Evolutionary conservation across 768 basidiomycete genomes (phyloP), one percentile per base, ranked within the genome.

Genomic region (Termitomyces eurrhizus): DNA sequence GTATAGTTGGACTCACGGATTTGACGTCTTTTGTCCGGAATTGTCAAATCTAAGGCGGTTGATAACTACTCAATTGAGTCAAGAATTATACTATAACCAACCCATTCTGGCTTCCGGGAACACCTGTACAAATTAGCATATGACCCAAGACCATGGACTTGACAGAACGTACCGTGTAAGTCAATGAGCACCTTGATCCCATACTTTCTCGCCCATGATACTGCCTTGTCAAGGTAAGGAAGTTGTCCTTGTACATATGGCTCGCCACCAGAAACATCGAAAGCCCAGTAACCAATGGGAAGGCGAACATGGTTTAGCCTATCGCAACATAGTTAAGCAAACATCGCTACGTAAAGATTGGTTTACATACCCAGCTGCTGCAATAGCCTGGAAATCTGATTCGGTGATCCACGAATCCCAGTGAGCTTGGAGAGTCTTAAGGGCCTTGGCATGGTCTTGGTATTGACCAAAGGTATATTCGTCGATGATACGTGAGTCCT

Each of bases 251-350:
- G 82, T 60, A 91, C 83, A 70, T 81, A 93, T 7, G 92, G 93
- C 66, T 93, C 89, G 5, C 90, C 90, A 13, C 79, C 77, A 24
- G 82, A 80, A 39, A 93, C 85, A 60, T 95, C 92, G 66, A 88
- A 93, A 1, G 90, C 92, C 92, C 92, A 95, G 72, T 91, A 96
- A 13, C 93, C 94, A 48, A 95, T 90, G 14, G 92, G 92, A 41
- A 93, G 68, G 50, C 92, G 85, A 58, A 93, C 88, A 71, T 92
- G 90, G 68, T 92, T 93, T 56, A 93, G 76, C 16, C 90, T 90
- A 67, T n/a, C 60, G 62, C 51, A 13, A 8, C 12, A 39, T 45
- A 53, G 39, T 44, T 41, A 58, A 50, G 50, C 41, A 56, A 57
- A 50, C 57, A 45, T 33, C 56, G n/a, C 36, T 35, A 36, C 35